Evolutionary conservation across 1,139 yeast species (phyloP), one percentile per base, ranked within the genome.

Genomic region (Lodderomyces orthopsilosis): DNA sequence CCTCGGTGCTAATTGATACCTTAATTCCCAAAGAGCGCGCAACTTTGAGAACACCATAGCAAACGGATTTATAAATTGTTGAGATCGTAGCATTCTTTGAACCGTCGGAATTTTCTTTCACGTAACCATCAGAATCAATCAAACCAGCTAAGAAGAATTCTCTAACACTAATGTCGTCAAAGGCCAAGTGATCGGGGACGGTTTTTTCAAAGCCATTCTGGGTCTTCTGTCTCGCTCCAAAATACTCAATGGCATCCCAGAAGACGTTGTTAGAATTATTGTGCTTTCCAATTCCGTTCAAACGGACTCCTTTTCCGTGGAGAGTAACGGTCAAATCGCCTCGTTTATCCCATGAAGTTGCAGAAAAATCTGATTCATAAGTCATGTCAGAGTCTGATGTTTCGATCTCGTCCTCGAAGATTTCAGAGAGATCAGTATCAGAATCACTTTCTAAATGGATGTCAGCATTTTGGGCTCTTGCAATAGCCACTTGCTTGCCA

Each of bases 141-240:
- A 70, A 50, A 62, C 75, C 76, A 41, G 75, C 74, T 39, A 70
- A 37, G 45, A 65, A 66, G 22, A 47, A 49, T 55, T 70, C 76
- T 54, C 76, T 63, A 40, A 65, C 59, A n/a, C 41, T 51, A 40
- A 66, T 50, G 32, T 48, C 43, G 34, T 57, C 63, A 37, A 46
- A 38, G 26, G 51, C 45, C 21, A 58, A 44, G 36, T 38, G 47
- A 2, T 38, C 19, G 21, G 63, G 63, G 47, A 58, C 49, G 28
- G 30, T 19, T 41, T 53, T 50, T 7, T 22, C 28, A 36, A 13
- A 18, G 18, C 26, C 23, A 22, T 19, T 13, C 24, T 35, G 30
- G 15, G 35, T 40, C 22, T 40, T 37, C 5, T 26, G 30, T 15
- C 26, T 23, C 7, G 14, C 15, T 13, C 37, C 46, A 22, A 43